Evolutionary conservation across 352 stramenopile species (phyloP).

Genomic region (Plasmopara viticola): DNA sequence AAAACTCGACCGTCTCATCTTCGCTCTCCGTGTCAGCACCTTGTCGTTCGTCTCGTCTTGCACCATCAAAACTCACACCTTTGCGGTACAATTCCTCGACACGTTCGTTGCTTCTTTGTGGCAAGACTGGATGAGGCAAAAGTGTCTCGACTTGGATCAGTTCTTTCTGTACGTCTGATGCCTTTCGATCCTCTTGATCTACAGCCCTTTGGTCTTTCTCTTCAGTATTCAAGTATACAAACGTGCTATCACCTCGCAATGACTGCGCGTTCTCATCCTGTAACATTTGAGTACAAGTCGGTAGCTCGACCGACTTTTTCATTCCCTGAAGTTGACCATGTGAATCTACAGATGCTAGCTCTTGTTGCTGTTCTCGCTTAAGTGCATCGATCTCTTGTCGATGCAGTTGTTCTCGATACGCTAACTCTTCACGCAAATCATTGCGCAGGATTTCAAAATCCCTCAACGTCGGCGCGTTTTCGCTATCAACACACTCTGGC

Average conservation of each 20-base stretch:
- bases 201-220: background rate
- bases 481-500: constrained; percentile 5
- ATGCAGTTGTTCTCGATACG: constrained; percentile 40
- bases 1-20: constrained; percentile 35
- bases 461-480: constrained; percentile 27
- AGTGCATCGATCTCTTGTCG: constrained; percentile 40
- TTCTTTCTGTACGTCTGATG: constrained; percentile 9
- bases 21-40: constrained; percentile 12
- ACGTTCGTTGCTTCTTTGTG: background rate
- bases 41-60: background rate
- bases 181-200: background rate
- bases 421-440: constrained; percentile 44
- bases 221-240: constrained; percentile 45
- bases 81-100: background rate
- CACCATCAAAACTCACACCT: background rate
- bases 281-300: constrained; percentile 1
- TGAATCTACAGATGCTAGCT: constrained; percentile 3
- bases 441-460: constrained; percentile 56
- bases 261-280: constrained; percentile 15
- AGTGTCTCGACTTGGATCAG: constrained; percentile 4
- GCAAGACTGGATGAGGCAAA: background rate
- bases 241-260: constrained; percentile 45
- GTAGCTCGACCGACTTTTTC: constrained; percentile 10
- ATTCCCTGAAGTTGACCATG: constrained; percentile 1
- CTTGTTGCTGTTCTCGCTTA: constrained; percentile 19